Evolutionary conservation across 202 grass and related monocot genomes (phyloP).

Genomic region (Hordeum pubiflorum): DNA sequence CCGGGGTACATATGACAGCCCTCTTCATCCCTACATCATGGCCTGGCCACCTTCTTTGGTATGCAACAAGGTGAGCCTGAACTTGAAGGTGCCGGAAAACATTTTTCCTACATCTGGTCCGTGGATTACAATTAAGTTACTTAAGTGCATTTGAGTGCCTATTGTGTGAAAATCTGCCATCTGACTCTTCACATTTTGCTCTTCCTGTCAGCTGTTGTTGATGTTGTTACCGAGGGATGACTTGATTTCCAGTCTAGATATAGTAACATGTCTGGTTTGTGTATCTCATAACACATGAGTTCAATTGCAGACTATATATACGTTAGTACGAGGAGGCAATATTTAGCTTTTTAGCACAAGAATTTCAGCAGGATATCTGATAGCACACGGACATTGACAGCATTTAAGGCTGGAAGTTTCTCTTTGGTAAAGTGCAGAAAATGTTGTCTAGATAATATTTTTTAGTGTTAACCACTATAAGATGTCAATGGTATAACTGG

Average conservation of each 20-base stretch:
- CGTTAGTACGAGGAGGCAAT: not conserved
- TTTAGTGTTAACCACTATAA: not conserved
- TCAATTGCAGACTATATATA: not conserved
- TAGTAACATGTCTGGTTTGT: not conserved
- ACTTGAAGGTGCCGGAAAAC: not conserved
- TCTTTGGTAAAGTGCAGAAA: not conserved
- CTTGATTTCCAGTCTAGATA: not conserved
- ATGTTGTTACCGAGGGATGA: not conserved
- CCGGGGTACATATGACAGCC: not conserved
- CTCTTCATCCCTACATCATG: not conserved
- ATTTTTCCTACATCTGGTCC: not conserved
- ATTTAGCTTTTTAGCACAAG: not conserved
- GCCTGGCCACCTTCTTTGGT: not conserved
- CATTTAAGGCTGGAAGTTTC: not conserved
- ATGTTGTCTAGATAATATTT: not conserved
- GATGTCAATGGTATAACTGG: not conserved
- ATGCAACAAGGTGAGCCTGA: conserved; percentile 2
- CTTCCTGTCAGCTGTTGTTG: not conserved
- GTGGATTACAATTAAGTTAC: not conserved
- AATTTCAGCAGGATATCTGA: not conserved
- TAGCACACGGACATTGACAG: not conserved
- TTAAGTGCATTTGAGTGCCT: not conserved
- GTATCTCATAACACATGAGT: not conserved
- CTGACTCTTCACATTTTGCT: not conserved
- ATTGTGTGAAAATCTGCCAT: not conserved